Conservation (phyloP, 495 filamentous ascomycete genomes). For the Penicillium mononematosum region DNA sequence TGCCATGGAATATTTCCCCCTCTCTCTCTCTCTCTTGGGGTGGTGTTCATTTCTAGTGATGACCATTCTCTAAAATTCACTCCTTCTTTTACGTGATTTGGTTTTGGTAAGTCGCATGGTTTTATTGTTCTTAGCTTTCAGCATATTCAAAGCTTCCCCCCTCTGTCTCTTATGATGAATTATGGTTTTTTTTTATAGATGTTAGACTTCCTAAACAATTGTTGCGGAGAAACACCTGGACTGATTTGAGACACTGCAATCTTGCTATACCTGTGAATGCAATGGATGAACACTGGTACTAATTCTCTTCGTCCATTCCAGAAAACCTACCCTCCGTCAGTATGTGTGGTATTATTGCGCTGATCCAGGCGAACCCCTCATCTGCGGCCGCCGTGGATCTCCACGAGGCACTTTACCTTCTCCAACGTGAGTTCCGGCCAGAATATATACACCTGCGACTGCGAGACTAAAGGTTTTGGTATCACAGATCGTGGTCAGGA, state of each 20-base stretch:
- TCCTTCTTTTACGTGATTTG: constrained; percentile 13
- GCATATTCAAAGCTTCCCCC: neutral
- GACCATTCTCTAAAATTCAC: constrained; percentile 10
- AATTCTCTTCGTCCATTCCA: constrained; percentile 6
- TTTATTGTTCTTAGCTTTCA: constrained; percentile 1
- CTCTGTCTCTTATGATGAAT: constrained; percentile 42
- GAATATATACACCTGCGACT: constrained; percentile 7
- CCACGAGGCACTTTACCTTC: constrained; percentile 85
- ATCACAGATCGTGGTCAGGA: constrained; percentile 70
- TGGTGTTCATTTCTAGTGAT: constrained; percentile 13
- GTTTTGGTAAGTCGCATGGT: constrained; percentile 22
- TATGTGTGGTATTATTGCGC: constrained; percentile 87
- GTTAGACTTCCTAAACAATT: constrained; percentile 50
- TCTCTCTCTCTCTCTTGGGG: constrained; percentile 10
- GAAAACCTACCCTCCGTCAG: constrained; percentile 24
- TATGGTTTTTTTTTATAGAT: constrained; percentile 50
- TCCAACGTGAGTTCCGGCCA: constrained; percentile 57
- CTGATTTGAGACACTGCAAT: constrained; percentile 35
- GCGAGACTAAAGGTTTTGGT: constrained; percentile 19
- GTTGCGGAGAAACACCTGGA: constrained; percentile 44
- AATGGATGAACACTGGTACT: constrained; percentile 5
- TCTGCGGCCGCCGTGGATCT: constrained; percentile 72
- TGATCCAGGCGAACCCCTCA: constrained; percentile 69
- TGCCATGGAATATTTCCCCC: constrained; percentile 10
- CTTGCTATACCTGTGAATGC: constrained; percentile 12